phyloP scores from a whole-genome alignment of 2,329 filamentous ascomycete species.

The Exophiala viscosa region DNA sequence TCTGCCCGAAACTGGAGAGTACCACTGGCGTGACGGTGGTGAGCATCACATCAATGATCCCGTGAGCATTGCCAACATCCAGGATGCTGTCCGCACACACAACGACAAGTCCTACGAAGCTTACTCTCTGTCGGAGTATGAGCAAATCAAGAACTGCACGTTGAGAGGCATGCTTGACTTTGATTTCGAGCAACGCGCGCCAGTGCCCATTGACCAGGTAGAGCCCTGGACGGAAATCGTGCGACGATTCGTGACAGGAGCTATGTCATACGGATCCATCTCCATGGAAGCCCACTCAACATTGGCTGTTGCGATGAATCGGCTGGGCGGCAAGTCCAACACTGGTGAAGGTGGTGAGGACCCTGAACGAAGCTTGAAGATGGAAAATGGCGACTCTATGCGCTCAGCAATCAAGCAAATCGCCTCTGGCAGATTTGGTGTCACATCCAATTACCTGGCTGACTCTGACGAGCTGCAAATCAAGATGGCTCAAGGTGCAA shows the following conservation, averaged over 20 bases:
- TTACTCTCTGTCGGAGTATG: slow-evolving; percentile 87
- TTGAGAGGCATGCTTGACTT: slow-evolving; percentile 92
- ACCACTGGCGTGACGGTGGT: slow-evolving; percentile 96
- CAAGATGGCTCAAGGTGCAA: slow-evolving; percentile 98
- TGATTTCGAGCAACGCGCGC: slow-evolving; percentile 79
- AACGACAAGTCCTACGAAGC: slow-evolving; percentile 98
- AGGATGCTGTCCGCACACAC: slow-evolving; percentile 93
- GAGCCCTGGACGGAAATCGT: slow-evolving; percentile 99
- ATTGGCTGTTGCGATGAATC: slow-evolving; percentile 92
- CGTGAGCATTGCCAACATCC: slow-evolving; percentile 90
- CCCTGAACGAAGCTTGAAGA: slow-evolving; percentile 77
- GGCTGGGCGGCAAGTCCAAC: slow-evolving; percentile 93
- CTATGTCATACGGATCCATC: slow-evolving; percentile 98
- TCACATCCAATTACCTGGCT: slow-evolving; percentile 89
- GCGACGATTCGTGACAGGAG: slow-evolving; percentile 90
- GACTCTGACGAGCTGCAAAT: slow-evolving; percentile 96
- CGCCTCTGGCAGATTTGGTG: slow-evolving; percentile 91
- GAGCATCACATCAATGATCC: slow-evolving; percentile 95
- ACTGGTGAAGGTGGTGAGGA: slow-evolving; percentile 97
- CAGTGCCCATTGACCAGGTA: slow-evolving; percentile 92
- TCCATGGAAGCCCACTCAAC: slow-evolving; percentile 98
- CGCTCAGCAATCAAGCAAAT: slow-evolving; percentile 97
- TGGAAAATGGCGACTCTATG: slow-evolving; percentile 95
- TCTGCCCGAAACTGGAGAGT: slow-evolving; percentile 88
- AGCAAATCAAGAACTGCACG: slow-evolving; percentile 95